Evolutionary conservation across 1,284 basidiomycete genomes (phyloP), one percentile per base, ranked within the genome.

Genomic region (Afroboletus lepidellus): DNA sequence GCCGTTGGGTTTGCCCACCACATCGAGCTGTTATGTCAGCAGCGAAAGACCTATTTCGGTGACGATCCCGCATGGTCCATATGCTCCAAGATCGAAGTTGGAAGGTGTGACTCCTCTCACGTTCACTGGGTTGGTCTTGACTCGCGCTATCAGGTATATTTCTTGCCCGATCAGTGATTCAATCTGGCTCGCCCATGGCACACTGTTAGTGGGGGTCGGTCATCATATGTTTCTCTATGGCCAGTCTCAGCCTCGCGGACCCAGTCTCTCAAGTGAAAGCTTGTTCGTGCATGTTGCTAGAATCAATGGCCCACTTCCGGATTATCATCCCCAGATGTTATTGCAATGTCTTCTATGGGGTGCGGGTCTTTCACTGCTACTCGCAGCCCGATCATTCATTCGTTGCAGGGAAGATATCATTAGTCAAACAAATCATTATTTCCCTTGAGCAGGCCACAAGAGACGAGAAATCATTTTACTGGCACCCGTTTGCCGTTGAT

Each of bases 271-370:
- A 16, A 55, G 63, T 7, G 79, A 78, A 58, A 80, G 81, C 55
- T 75, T 95, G 21, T 91, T 94, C 57, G 89, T 94, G 62, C 78
- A 89, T 60, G 90, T 93, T 38, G 90, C 89, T 6, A 73, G 84
- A 56, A 77, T 83, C 48, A 95, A 94, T 66, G 92, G 90, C 0
- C 92, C 93, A 2, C 71, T 97, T 41, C 80, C 83, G 27, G 90
- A 96, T 67, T 94, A 91, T 67, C 91, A 96, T 70, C 94, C 94
- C 3, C 92, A 94, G 60, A 88, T 95, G 78, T 70, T 97, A 13
- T 73, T 92, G n/a, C 94, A 96, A 63, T 94, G 91, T 63, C 74
- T 97, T 38, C 72, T 95, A 13, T 95, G 94, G 92, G 87, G 93
- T 94, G 58, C 55, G 82, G 58, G 32, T 25, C 15, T 45, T 15